Base-by-base conservation (phyloP, 805 yeast species). In the Lachancea meyersii region DNA sequence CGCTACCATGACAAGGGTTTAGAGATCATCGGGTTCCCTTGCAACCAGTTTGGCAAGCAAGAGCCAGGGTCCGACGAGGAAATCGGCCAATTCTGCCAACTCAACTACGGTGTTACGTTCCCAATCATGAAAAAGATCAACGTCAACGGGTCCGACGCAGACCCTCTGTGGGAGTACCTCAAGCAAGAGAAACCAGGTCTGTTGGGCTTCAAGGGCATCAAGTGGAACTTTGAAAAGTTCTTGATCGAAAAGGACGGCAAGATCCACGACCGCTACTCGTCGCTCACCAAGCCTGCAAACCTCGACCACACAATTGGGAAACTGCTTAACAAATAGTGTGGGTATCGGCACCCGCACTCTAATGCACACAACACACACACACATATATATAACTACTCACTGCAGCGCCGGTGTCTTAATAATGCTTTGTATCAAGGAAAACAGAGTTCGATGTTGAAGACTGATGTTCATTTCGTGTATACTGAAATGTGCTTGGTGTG, bases 31-130 rank as follows among this genome's bases (percentile, higher is more conserved):
- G 96, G 88, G 0, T 87, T 88, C 74, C 97, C 97, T 24, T 86
- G 96, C 65, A 85, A 86, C 67, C 96, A 87, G 61, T 88, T 88
- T 60, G 89, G 83, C 19, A 68, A 76, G 53, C 83, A 93, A 70
- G 86, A 89, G 65, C 82, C 93, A 52, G 80, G 80, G 3, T 57
- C 75, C 2, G 78, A 75, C 39, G 75, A 79, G 44, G 88, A 84
- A 55, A 86, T 86, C 50, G 79, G 77, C 17, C 63, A 72, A 35
- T 84, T 83, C 68, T 88, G 96, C 65, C 65, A 76, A 34, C 34
- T 79, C 55, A 88, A 86, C 70, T 93, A 80, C 62, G 96, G 96
- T 42, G 97, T 91, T 32, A 70, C 83, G 14, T 91, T 93, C 81
- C 96, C 96, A 23, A 75, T 91, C 24, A 68, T 91, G 76, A 73